phyloP scores from a whole-genome alignment of 2,329 filamentous ascomycete species.

The Gremmenia infestans region DNA sequence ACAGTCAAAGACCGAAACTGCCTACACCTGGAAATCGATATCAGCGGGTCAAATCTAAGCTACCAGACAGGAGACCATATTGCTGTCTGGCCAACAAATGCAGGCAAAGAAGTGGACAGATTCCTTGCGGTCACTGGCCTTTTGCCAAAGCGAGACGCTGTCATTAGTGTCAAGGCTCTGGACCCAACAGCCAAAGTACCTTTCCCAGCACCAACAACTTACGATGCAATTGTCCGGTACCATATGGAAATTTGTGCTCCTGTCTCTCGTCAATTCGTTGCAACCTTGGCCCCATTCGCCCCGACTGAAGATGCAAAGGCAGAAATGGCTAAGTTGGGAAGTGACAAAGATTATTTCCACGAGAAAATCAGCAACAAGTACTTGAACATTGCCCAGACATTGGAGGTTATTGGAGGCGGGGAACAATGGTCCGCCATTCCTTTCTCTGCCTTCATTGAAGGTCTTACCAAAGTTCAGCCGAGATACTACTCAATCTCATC shows the following conservation, averaged over 20 bases:
- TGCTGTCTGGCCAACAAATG: conserved; percentile 94
- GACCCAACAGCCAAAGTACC: conserved; percentile 96
- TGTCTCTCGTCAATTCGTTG: conserved; percentile 91
- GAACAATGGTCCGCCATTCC: conserved; percentile 79
- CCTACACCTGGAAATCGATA: conserved; percentile 90
- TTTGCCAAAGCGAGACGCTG: conserved; percentile 68
- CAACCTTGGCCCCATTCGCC: conserved; percentile 81
- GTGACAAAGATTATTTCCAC: conserved; percentile 93
- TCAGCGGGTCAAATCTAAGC: conserved; percentile 80
- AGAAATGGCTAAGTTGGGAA: conserved; percentile 83
- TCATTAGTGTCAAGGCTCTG: conserved; percentile 84
- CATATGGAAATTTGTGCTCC: conserved; percentile 96
- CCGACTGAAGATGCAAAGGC: conserved; percentile 79
- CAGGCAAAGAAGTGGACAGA: conserved; percentile 85
- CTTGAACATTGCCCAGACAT: conserved; percentile 84
- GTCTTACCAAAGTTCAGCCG: conserved; percentile 89
- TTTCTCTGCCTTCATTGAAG: conserved; percentile 92
- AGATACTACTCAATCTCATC: conserved; percentile 99
- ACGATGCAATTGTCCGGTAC: conserved; percentile 87
- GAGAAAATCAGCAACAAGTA: conserved; percentile 75
- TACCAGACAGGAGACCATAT: conserved; percentile 98
- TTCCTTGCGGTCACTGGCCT: conserved; percentile 78
- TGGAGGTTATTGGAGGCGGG: conserved; percentile 67
- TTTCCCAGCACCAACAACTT: conserved; percentile 95
- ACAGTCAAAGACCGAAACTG: conserved; percentile 87